These are phyloP conservation scores for Botrytis paeoniae DNA, from an alignment of 2,329 filamentous ascomycete genomes.

Conservation along the genomic window DNA sequence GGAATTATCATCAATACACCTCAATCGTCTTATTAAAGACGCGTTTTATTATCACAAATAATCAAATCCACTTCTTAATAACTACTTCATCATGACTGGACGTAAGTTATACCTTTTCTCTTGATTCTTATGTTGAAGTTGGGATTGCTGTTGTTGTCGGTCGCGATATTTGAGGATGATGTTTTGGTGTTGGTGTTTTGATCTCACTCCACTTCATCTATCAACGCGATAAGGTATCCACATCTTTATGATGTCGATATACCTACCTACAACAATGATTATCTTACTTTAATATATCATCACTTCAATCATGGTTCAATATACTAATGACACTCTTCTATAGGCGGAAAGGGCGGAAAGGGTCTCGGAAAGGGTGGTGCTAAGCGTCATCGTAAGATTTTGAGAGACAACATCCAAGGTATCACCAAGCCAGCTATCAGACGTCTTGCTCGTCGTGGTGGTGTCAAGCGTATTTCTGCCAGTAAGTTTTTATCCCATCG, in stretches of 20 bases:
- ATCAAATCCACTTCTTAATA: constrained; percentile 31
- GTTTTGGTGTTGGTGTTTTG: constrained; percentile 5
- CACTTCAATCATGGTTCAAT: background rate
- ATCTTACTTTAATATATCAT: constrained; percentile 58
- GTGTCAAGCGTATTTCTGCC: constrained; percentile 99
- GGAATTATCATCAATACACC: constrained; percentile 22
- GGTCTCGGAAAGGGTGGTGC: constrained; percentile 97
- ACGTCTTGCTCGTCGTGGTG: constrained; percentile 97
- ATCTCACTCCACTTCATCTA: background rate
- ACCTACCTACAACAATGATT: background rate
- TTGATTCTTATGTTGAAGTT: constrained; percentile 16
- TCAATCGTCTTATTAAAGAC: constrained; percentile 20
- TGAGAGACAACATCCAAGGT: constrained; percentile 99
- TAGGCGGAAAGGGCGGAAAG: constrained; percentile 69
- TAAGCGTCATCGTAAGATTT: constrained; percentile 99
- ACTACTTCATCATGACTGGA: constrained; percentile 54
- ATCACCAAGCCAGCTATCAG: constrained; percentile 98
- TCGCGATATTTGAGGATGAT: constrained; percentile 12
- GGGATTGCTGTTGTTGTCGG: constrained; percentile 44
- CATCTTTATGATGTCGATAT: constrained; percentile 7
- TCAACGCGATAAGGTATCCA: constrained; percentile 17
- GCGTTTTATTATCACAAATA: constrained; percentile 22
- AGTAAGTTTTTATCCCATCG: constrained; percentile 62
- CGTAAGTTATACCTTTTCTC: constrained; percentile 45
- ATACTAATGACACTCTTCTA: background rate